phyloP scores from a whole-genome alignment of 768 basidiomycete genomes.

The Xerocomellus amylosporus region DNA sequence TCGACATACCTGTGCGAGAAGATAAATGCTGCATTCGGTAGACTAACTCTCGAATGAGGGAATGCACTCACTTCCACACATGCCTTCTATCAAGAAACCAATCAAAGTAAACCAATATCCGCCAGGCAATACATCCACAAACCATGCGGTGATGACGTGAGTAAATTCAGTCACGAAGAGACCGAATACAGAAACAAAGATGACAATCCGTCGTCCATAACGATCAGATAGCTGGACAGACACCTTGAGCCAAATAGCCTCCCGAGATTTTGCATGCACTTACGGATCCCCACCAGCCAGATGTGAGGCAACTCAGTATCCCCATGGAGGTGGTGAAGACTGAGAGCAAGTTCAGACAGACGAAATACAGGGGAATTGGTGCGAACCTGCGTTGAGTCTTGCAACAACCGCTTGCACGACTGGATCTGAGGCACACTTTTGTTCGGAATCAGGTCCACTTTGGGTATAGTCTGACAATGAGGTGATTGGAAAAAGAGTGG shows the following conservation, averaged over 20 bases:
- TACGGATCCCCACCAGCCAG: constrained; percentile 85
- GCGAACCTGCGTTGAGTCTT: constrained; percentile 58
- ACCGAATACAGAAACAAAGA: constrained; percentile 62
- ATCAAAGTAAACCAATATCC: constrained; percentile 79
- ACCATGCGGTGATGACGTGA: constrained; percentile 64
- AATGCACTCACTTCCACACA: constrained; percentile 59
- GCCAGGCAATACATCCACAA: constrained; percentile 62
- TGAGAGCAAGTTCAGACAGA: constrained; percentile 27
- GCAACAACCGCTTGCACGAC: constrained; percentile 72
- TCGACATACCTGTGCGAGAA: constrained; percentile 44
- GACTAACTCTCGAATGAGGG: not conserved
- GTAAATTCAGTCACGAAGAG: constrained; percentile 59
- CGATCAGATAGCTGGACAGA: constrained; percentile 66
- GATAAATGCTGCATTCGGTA: not conserved
- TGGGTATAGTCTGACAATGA: not conserved
- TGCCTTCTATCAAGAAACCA: constrained; percentile 64
- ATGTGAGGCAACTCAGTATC: constrained; percentile 71
- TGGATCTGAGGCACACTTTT: constrained; percentile 63
- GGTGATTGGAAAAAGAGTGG: not conserved
- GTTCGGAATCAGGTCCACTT: constrained; percentile 5
- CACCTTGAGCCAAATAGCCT: not conserved
- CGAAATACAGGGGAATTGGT: not conserved
- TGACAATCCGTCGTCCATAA: constrained; percentile 61
- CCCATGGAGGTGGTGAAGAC: constrained; percentile 67
- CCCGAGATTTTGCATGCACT: constrained; percentile 27